Evolutionary conservation across 2,329 filamentous ascomycete species (phyloP).

Genomic region (Colletotrichum horii): DNA sequence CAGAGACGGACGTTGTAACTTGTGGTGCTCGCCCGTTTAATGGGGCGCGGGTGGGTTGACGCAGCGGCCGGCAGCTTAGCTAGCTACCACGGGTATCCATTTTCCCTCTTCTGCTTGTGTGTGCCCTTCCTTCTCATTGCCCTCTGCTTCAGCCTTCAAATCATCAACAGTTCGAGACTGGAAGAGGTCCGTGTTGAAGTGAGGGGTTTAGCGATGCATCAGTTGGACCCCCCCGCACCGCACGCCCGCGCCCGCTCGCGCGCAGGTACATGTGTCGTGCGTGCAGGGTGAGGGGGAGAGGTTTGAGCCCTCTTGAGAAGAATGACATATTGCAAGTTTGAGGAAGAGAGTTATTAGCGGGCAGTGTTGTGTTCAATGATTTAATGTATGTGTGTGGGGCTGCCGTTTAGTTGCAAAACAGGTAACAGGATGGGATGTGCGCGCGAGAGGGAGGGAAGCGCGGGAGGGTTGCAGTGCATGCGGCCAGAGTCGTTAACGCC

Average conservation of each 20-base stretch:
- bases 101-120: not conserved
- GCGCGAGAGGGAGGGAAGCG: not conserved
- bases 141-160: not conserved
- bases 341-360: not conserved
- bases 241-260: not conserved
- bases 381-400: not conserved
- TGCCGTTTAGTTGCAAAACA: not conserved
- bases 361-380: not conserved
- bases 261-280: not conserved
- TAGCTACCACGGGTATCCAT: not conserved
- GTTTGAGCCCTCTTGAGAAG: not conserved
- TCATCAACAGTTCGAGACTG: not conserved
- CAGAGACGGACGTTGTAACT: not conserved
- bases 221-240: not conserved
- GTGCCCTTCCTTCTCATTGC: not conserved
- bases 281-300: not conserved
- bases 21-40: not conserved
- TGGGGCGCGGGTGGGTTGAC: not conserved
- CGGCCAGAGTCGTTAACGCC: not conserved
- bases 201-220: not conserved
- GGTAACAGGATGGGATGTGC: too few relatives aligned
- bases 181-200: constrained; percentile 6
- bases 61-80: not conserved
- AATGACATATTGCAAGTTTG: not conserved
- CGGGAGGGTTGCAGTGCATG: not conserved